A percentile compares a stretch with the other conserved stretches of the same genome.
Evolutionary conservation across 2,329 filamentous ascomycete species (phyloP).

Genomic region (Emmonsiellopsis sp.): DNA sequence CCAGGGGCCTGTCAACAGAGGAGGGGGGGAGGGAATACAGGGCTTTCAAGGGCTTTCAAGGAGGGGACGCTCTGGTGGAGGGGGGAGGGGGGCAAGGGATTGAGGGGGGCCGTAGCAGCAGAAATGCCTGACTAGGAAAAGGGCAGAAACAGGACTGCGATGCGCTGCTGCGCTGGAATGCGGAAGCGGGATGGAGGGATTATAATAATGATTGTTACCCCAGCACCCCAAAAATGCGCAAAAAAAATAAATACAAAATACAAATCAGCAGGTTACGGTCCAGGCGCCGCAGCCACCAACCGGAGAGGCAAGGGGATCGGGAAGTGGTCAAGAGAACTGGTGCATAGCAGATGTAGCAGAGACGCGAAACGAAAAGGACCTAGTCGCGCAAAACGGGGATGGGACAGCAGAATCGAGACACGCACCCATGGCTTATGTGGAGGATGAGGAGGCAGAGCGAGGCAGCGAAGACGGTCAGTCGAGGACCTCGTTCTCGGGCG

Average conservation of each 20-base stretch:
- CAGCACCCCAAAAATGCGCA: background rate
- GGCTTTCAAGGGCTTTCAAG: constrained; percentile 5
- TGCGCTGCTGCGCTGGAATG: constrained; percentile 1
- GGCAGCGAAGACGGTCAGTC: background rate
- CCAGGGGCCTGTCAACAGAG: constrained; percentile 3
- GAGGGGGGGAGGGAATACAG: background rate
- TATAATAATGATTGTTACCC: background rate
- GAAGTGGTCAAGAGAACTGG: background rate
- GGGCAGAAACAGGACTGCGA: background rate
- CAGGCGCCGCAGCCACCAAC: constrained; percentile 1
- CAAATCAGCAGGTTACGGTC: background rate
- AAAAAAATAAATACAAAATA: background rate
- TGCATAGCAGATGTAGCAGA: background rate
- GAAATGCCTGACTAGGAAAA: constrained; percentile 2
- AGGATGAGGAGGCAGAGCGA: constrained; percentile 2
- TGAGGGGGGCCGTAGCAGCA: background rate
- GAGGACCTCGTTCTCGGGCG: background rate
- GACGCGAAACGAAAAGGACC: constrained; percentile 1
- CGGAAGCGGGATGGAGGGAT: background rate
- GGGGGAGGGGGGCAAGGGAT: background rate
- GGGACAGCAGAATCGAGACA: constrained; percentile 4
- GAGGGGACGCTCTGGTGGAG: constrained; percentile 7
- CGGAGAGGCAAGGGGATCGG: background rate
- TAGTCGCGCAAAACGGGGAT: background rate
- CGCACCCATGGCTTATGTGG: constrained; percentile 14